A percentile compares a stretch with the other conserved stretches of the same genome.
These are phyloP conservation scores for Talaromyces albobiverticillius DNA, from an alignment of 2,329 filamentous ascomycete species.

Conservation along the genomic window DNA sequence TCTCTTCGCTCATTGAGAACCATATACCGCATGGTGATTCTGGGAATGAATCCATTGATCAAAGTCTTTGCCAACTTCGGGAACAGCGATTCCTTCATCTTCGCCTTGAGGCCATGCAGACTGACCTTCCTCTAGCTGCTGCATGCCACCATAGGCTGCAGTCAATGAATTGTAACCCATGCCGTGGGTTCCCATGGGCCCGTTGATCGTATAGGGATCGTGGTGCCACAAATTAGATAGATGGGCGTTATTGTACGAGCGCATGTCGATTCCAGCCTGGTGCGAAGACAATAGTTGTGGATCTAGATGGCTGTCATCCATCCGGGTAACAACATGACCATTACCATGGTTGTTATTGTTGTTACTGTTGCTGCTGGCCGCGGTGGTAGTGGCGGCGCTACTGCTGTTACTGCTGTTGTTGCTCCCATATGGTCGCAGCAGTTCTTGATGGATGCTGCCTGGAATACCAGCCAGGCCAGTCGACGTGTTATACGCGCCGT, in stretches of 20 bases:
- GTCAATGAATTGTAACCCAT: constrained; percentile 13
- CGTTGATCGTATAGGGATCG: constrained; percentile 20
- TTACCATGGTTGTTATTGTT: constrained; percentile 31
- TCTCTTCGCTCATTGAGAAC: not conserved
- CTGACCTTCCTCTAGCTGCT: constrained; percentile 33
- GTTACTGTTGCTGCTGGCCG: constrained; percentile 14
- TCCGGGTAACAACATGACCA: constrained; percentile 12
- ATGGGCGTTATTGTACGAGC: constrained; percentile 1
- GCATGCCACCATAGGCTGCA: constrained; percentile 24
- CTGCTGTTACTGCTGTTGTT: constrained; percentile 13
- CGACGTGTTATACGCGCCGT: constrained; percentile 28
- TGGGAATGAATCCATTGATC: constrained; percentile 42
- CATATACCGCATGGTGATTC: constrained; percentile 9
- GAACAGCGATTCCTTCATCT: constrained; percentile 1
- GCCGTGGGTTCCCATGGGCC: constrained; percentile 17
- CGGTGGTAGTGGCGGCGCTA: constrained; percentile 17
- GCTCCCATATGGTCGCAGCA: constrained; percentile 32
- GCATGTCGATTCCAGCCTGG: constrained; percentile 16
- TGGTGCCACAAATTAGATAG: constrained; percentile 14
- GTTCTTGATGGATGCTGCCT: constrained; percentile 41
- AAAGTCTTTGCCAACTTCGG: constrained; percentile 42
- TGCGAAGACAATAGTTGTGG: constrained; percentile 39
- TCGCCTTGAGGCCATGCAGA: constrained; percentile 25
- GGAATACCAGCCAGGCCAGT: constrained; percentile 42
- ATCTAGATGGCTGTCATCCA: constrained; percentile 37